Evolutionary conservation across 1,284 basidiomycete species (phyloP).

Genomic region (Boletus hoseneyae): DNA sequence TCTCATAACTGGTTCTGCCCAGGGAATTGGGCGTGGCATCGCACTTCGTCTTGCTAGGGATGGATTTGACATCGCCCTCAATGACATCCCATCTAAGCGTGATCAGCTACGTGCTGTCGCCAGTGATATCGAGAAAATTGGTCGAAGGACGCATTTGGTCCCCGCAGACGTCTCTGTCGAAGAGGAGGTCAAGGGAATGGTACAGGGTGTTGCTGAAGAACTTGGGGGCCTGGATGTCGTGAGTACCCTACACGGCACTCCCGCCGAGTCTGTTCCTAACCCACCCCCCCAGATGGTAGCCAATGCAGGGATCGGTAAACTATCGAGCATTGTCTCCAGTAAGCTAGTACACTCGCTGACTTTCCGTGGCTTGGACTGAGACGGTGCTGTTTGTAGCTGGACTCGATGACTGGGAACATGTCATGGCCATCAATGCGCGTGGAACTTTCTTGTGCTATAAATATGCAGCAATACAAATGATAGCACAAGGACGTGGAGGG

Average conservation of each 20-base stretch:
- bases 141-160: conserved; percentile 12
- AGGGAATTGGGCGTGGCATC: conserved; percentile 17
- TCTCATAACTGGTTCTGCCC: conserved; percentile 20
- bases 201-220: background rate
- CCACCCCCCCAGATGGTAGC: conserved; percentile 13
- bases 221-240: conserved; percentile 20
- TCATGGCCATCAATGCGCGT: conserved; percentile 16
- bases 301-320: conserved; percentile 8
- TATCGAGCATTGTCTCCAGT: conserved; percentile 6
- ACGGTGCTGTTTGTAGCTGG: conserved; percentile 12
- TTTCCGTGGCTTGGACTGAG: background rate
- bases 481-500: conserved; percentile 37
- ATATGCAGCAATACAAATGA: conserved; percentile 34
- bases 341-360: background rate
- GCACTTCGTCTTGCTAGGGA: conserved; percentile 16
- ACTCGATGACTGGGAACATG: conserved; percentile 24
- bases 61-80: conserved; percentile 1
- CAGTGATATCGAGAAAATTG: conserved; percentile 15
- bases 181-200: conserved; percentile 13
- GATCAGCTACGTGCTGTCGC: conserved; percentile 10
- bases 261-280: background rate
- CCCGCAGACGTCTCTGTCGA: conserved; percentile 16
- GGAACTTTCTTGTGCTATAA: too few relatives aligned
- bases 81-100: conserved; percentile 16
- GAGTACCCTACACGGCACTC: background rate